Base-by-base conservation (phyloP, 2,329 filamentous ascomycete genomes). In the Cladophialophora immunda region DNA sequence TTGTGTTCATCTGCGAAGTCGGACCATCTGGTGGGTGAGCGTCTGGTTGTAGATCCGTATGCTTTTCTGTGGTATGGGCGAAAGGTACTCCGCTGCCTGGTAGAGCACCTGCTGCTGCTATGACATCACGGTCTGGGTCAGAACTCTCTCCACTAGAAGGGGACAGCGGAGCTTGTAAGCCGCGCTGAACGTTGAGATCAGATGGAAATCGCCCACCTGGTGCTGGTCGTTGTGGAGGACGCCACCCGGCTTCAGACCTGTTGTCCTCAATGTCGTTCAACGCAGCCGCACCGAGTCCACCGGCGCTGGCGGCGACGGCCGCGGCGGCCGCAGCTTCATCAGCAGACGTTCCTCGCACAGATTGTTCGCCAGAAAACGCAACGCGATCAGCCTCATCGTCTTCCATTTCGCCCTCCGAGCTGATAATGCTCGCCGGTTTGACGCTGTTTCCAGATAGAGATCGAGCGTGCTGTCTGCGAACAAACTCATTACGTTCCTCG, bases 201-300 rank as follows among this genome's bases (percentile, higher is more conserved):
- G 92, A 96, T 81, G 94, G 94, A 83, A 99, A 99, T 80, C 94
- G 89, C 84, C 94, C 94, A 89, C 94, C 94, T 89, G 93, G 90
- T 86, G 92, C 89, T 77, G 92, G 92, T 79, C 93, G 89, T 79
- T 86, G 83, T 73, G 76, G 76, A 58, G 78, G 76, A 67, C 71
- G 71, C 73, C 80, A 77, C 62, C 79, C 77, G 68, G 70, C 67
- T 59, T 72, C 71, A n/a, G 71, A 73, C 53, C 68, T 67, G 59
- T 64, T 58, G 63, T 73, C 71, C 70, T 76, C 68, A 71, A 71
- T 65, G 56, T 63, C 65, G 58, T 65, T 41, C 68, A 62, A 66
- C 59, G 72, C 70, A 56, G 78, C 77, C 64, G 78, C 79, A 52
- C 75, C 78, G 36, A 76, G 75, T 54, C 70, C 69, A 54, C 77